Percentiles rank a stretch among this genome's conserved stretches.
These are phyloP conservation scores for Lithohypha guttulata DNA, from an alignment of 2,329 filamentous ascomycete species.

Conservation along the genomic window DNA sequence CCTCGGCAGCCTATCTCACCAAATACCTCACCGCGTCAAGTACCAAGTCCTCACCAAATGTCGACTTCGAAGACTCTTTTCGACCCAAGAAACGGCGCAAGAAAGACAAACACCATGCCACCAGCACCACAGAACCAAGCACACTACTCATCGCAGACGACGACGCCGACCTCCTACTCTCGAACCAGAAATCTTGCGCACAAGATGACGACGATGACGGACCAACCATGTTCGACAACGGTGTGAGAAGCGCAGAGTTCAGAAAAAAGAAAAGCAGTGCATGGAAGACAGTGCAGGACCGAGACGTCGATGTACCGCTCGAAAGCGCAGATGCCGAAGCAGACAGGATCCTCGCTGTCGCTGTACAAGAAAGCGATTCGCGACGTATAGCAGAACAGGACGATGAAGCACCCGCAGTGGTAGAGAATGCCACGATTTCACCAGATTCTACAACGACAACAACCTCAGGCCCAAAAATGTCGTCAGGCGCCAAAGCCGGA, in stretches of 20 bases:
- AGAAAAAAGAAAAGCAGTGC: constrained; percentile 64
- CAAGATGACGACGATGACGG: constrained; percentile 29
- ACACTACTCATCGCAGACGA: constrained; percentile 34
- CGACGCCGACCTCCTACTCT: constrained; percentile 21
- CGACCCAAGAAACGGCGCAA: constrained; percentile 48
- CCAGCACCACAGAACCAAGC: constrained; percentile 30
- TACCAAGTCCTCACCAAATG: neutral
- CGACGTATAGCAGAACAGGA: constrained; percentile 36
- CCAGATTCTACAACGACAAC: constrained; percentile 22
- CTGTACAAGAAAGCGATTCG: constrained; percentile 55
- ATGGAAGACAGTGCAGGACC: constrained; percentile 52
- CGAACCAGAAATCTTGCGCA: constrained; percentile 27
- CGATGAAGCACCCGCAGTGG: constrained; percentile 37
- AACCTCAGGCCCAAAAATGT: constrained; percentile 61
- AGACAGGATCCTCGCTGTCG: constrained; percentile 65
- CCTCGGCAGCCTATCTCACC: constrained; percentile 7
- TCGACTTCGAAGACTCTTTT: constrained; percentile 22
- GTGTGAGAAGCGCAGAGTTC: constrained; percentile 41
- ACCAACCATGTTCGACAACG: constrained; percentile 21
- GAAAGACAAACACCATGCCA: constrained; percentile 38
- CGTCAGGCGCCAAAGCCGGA: constrained; percentile 76
- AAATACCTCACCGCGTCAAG: constrained; percentile 8
- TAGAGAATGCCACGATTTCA: constrained; percentile 25
- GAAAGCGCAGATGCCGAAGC: constrained; percentile 50
- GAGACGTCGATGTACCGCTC: constrained; percentile 7